Base-by-base conservation (phyloP, 1,139 yeast species). In the Kodamaea sp. region DNA sequence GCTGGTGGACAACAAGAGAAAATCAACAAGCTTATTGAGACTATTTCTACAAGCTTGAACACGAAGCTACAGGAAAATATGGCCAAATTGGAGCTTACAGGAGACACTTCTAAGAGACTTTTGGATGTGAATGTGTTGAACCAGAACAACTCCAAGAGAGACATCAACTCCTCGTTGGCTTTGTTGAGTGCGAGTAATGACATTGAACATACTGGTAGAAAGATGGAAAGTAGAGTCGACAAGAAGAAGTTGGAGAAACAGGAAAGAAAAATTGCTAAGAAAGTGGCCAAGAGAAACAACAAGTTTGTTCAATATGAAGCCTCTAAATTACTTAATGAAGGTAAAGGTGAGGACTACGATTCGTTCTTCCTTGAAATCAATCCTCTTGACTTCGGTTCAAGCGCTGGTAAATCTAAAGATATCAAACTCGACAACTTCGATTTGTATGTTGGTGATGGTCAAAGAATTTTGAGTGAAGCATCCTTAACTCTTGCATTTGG, bases 221-320 rank as follows among this genome's bases (percentile, higher is more conserved):
- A 83, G 51, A 84, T 89, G 68, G 97, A 92, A 59, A 82, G 94
- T 37, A 79, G 95, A 55, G 99, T 92, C 31, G 98, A 92, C 61
- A 85, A 83, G 71, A 90, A 89, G 80, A 92, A 92, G 63, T 78
- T 92, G 57, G 97, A 90, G 57, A 92, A 92, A 64, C 98, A 96
- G 41, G 98, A 92, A 67, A 79, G 90, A 55, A 92, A 92, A 70
- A 90, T 92, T 59, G 97, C 97, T 24, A 89, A 92, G 55, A 92
- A 92, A 63, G 90, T 90, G 47, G 97, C 96, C 29, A 90, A 92
- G 69, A 81, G 97, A 59, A 86, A 86, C 51, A 85, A 85, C 59
- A 81, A 83, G 55, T 86, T 86, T 53, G 95, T 88, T 50, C 70
- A 83, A 53, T 92, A 92, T 61, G 98, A 92, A 63, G 96, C 97